Conservation (phyloP, 805 yeast species). For the Ogataea trehaloabstinens region DNA sequence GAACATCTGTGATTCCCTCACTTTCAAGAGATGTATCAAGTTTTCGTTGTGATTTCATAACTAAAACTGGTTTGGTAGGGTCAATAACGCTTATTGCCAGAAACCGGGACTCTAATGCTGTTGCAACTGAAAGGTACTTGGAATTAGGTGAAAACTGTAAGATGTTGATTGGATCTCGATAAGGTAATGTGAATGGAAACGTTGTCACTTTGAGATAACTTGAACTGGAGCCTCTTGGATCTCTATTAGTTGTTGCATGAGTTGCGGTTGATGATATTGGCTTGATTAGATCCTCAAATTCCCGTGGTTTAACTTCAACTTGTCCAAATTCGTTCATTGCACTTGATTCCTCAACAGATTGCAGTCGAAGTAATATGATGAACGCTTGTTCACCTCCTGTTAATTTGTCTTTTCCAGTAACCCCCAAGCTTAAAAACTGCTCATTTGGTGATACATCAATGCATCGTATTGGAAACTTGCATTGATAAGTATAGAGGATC, state of each 20-base stretch:
- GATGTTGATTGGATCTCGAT: slow-evolving; percentile 78
- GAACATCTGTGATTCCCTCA: slow-evolving; percentile 85
- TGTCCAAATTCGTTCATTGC: slow-evolving; percentile 1
- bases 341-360: slow-evolving; percentile 14
- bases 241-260: slow-evolving; percentile 5
- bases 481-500: slow-evolving; percentile 64
- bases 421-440: slow-evolving; percentile 69
- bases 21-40: slow-evolving; percentile 68
- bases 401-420: slow-evolving; percentile 72
- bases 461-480: slow-evolving; percentile 77
- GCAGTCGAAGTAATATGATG: slow-evolving; percentile 49
- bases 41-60: slow-evolving; percentile 65
- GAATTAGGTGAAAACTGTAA: slow-evolving; percentile 73
- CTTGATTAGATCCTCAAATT: slow-evolving; percentile 16
- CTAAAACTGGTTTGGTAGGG: slow-evolving; percentile 60
- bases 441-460: slow-evolving; percentile 68
- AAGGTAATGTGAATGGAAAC: slow-evolving; percentile 65
- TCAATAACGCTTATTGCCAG: slow-evolving; percentile 68
- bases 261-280: slow-evolving; percentile 13
- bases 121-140: slow-evolving; percentile 68
- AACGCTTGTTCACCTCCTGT: slow-evolving; percentile 75
- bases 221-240: neutral
- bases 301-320: slow-evolving; percentile 6
- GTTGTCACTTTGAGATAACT: slow-evolving; percentile 20
- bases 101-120: slow-evolving; percentile 75